phyloP scores from a whole-genome alignment of 306 rosid genomes.

The Rosa rugosa region DNA sequence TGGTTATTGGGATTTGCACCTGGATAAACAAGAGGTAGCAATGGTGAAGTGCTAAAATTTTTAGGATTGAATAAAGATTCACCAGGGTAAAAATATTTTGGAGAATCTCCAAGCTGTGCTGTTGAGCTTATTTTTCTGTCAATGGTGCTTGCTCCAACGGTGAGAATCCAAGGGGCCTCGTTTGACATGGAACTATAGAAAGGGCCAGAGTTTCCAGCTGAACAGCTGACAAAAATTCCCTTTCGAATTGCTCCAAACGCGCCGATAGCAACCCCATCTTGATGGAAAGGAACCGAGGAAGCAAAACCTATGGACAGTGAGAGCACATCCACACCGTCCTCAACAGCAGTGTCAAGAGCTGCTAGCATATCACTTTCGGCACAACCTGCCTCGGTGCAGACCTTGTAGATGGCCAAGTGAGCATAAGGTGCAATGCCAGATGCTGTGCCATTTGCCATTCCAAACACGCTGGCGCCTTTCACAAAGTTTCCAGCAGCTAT shows the following conservation, averaged over 20 bases:
- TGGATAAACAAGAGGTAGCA: conserved; percentile 46
- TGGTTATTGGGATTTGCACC: conserved; percentile 21
- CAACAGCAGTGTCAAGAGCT: conserved; percentile 29
- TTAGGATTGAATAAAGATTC: conserved; percentile 29
- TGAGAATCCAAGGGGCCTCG: conserved; percentile 69
- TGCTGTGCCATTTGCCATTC: conserved; percentile 66
- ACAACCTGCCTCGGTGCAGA: conserved; percentile 19
- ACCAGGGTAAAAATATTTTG: conserved; percentile 33
- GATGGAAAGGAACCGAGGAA: conserved; percentile 38
- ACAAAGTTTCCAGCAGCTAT: conserved; percentile 59
- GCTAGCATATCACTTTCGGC: conserved; percentile 29
- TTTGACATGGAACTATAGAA: conserved; percentile 33
- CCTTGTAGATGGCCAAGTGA: conserved; percentile 53
- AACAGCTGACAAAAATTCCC: conserved; percentile 71
- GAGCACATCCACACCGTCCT: conserved; percentile 60
- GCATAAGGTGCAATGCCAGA: conserved; percentile 64
- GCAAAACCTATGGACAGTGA: conserved; percentile 49
- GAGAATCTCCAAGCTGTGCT: conserved; percentile 40
- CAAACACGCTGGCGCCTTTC: conserved; percentile 38
- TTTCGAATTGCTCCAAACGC: conserved; percentile 62
- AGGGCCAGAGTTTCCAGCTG: conserved; percentile 74
- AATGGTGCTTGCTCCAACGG: conserved; percentile 43
- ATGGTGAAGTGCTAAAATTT: conserved; percentile 14
- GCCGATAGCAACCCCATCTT: conserved; percentile 53
- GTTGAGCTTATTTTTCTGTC: conserved; percentile 53